Evolutionary conservation across 352 stramenopile genomes (phyloP), one percentile per base, ranked within the genome.

Genomic region (Phytophthora multivora): DNA sequence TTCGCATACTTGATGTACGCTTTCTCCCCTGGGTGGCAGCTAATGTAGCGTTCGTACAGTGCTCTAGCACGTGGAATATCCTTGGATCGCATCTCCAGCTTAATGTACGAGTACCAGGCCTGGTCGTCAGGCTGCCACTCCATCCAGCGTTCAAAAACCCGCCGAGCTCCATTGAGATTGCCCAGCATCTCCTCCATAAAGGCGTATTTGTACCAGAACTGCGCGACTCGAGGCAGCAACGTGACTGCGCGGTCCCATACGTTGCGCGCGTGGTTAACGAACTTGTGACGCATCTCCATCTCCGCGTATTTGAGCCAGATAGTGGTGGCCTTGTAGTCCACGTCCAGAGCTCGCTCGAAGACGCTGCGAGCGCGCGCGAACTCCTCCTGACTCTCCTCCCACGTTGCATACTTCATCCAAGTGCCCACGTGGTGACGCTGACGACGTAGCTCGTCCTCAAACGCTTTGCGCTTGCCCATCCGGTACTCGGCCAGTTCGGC

Each of bases 141-240:
- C 91, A 98, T 98, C 86, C 87, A 96, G 53, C 98, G 83, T 78
- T 99, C 97, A 75, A 99, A 99, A 3, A 99, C 88, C 1, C 88
- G 84, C 5, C 97, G 80, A 48, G 94, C 97, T 52, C 94, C 96
- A 54, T 90, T 85, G 16, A 98, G 73, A 62, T 99, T 97, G 52
- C 97, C 95, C 43, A 99, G 79, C 90, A 99, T 99, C 78, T 99
- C 98, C 82, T 99, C 97, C 93, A 99, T 98, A 77, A 99, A 99
- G 31, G 96, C 95, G 72, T 99, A 99, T 75, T 99, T 99, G 90
- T 99, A 99, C 98, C 98, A 99, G 49, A 99, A 95, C 83, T 98
- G 96, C 55, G 98, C 91, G 5, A 99, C 86, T 12, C 98, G 83
- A 3, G 98, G 98, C 31, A 99, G 79, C 18, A 99, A 60, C 59